Evolutionary conservation across 1,139 yeast genomes (phyloP).

Genomic region (Hyphopichia wangnamkhiaoensis): DNA sequence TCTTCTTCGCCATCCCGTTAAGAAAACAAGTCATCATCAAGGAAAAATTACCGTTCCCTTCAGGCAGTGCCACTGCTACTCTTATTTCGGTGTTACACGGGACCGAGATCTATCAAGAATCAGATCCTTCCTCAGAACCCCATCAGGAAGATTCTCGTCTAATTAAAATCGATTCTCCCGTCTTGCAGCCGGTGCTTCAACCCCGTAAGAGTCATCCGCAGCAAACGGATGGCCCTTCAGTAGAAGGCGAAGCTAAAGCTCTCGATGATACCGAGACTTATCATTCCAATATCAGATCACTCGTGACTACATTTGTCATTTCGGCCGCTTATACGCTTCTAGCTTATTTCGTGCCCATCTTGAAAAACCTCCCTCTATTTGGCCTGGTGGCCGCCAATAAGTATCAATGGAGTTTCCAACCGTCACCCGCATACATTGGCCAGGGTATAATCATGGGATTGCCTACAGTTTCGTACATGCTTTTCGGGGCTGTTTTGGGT

Average conservation of each 20-base stretch:
- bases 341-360: conserved; percentile 71
- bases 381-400: conserved; percentile 62
- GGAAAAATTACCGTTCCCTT: conserved; percentile 88
- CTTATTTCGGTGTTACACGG: conserved; percentile 84
- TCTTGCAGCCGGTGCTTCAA: not conserved
- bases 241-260: not conserved
- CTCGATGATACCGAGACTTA: conserved; percentile 25
- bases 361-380: conserved; percentile 72
- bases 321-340: conserved; percentile 73
- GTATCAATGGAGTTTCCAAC: conserved; percentile 89
- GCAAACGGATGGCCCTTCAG: not conserved
- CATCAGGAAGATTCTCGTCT: not conserved
- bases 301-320: conserved; percentile 59
- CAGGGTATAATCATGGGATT: conserved; percentile 98
- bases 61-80: conserved; percentile 96
- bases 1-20: conserved; percentile 88
- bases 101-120: conserved; percentile 54
- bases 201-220: not conserved
- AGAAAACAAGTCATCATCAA: conserved; percentile 81
- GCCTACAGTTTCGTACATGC: conserved; percentile 88
- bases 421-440: conserved; percentile 96
- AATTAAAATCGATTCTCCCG: conserved; percentile 1
- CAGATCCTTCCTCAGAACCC: conserved; percentile 12
- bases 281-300: conserved; percentile 55
- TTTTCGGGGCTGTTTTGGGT: conserved; percentile 84